Evolutionary conservation across 2,329 filamentous ascomycete genomes (phyloP).

Genomic region (Alternaria longipes): DNA sequence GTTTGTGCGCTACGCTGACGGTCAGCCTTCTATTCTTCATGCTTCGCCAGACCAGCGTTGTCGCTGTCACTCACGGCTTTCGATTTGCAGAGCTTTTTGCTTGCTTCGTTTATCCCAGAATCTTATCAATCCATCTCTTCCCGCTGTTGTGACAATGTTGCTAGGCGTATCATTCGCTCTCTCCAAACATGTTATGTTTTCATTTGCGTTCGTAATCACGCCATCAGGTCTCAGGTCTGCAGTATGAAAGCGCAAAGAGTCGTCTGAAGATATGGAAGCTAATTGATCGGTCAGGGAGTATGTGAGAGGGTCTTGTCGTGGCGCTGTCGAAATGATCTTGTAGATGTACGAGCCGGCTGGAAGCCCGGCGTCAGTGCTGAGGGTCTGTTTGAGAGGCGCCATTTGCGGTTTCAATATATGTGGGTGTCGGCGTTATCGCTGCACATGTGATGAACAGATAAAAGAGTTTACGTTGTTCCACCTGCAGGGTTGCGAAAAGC

Average conservation of each 20-base stretch:
- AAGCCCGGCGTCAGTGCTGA: slow-evolving; percentile 37
- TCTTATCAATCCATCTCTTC: slow-evolving; percentile 73
- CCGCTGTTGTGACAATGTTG: slow-evolving; percentile 71
- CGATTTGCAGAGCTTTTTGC: slow-evolving; percentile 55
- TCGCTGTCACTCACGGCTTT: slow-evolving; percentile 41
- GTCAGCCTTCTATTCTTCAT: slow-evolving; percentile 26
- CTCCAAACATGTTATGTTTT: slow-evolving; percentile 70
- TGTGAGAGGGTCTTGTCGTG: slow-evolving; percentile 43
- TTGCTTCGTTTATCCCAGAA: slow-evolving; percentile 71
- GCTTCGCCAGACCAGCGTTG: not conserved
- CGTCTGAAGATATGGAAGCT: slow-evolving; percentile 74
- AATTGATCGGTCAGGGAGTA: slow-evolving; percentile 53
- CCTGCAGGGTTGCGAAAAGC: not conserved
- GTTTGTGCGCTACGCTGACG: slow-evolving; percentile 54
- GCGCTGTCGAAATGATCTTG: slow-evolving; percentile 46
- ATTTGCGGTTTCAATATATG: slow-evolving; percentile 16
- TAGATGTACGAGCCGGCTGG: slow-evolving; percentile 52
- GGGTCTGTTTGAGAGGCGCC: slow-evolving; percentile 29
- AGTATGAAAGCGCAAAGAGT: slow-evolving; percentile 71
- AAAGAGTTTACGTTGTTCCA: not conserved
- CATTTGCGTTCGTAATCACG: slow-evolving; percentile 63
- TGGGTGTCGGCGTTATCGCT: not conserved
- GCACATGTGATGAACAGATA: not conserved
- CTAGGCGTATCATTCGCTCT: slow-evolving; percentile 61
- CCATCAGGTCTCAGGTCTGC: slow-evolving; percentile 63